Base-by-base conservation (phyloP, 2,329 filamentous ascomycete genomes). In the Helicocarpus griseus region DNA sequence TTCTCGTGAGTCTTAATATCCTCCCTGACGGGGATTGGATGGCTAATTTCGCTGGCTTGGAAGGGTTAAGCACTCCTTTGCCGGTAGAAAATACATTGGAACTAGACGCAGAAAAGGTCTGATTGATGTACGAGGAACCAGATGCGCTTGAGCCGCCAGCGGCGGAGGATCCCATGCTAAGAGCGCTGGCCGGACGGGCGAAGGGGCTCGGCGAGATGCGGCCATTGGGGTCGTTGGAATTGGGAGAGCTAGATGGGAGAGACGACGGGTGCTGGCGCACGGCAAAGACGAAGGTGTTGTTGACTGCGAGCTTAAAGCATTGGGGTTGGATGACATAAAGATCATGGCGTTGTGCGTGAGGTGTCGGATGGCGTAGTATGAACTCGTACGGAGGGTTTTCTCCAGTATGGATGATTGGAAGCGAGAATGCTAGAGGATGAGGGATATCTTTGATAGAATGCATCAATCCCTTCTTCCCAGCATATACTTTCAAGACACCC, bases 241-340 rank as follows among this genome's bases (percentile, higher is more conserved):
- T 68, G 26, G 66, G 64, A 26, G 69, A 61, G 33, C 69, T 64
- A 38, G 65, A 63, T 2, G 69, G 69, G 0, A 78, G 69, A 1
- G 78, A 79, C 0, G 88, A 85, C 0, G 90, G 87, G 65, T 98
- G 90, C 64, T 98, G 93, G 43, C 93, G 87, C 54, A 98, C 86
- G 49, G 87, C 87, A 68, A 98, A 98, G 26, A 98, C 91, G 64
- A 96, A 98, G 0, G 93, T 98, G 66, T 98, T 97, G 73, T 97
- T 96, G 51, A 95, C 77, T 1, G 89, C 90, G 26, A 98, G 76
- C 24, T 84, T 82, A 57, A 85, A 80, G 66, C 93, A 98, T 68
- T 98, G 94, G 1, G 94, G 93, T 65, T 97, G 93, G 41, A 90
- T 87, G 56, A 98, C 87, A 68, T 98, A 98, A 53, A 98, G 83